Conservation (phyloP, 305 asterid genomes). For the Solanum aculeatissimum region DNA sequence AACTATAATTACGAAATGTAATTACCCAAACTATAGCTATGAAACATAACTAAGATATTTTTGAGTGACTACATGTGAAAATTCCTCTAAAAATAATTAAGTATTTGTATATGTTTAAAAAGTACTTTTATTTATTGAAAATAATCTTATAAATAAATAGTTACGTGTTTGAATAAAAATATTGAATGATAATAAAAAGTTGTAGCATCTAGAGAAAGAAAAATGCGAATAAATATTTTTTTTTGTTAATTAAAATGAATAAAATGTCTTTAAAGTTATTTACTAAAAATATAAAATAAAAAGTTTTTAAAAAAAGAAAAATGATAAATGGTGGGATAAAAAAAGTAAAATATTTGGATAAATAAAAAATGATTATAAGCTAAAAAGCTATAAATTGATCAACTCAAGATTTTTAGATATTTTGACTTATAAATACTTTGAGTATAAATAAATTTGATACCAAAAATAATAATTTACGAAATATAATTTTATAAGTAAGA, state of each 20-base stretch:
- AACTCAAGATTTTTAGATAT: neutral
- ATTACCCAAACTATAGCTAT: too few species aligned
- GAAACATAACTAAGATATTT: too few species aligned
- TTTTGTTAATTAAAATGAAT: too few species aligned
- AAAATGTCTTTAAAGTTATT: neutral
- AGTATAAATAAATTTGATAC: neutral
- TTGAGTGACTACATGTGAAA: too few species aligned
- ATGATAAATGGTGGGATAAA: neutral
- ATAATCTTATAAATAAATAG: neutral
- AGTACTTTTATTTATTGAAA: neutral
- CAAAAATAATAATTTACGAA: neutral
- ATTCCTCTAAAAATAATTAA: neutral
- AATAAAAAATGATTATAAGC: neutral
- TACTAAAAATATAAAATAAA: neutral
- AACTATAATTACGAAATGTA: too few species aligned
- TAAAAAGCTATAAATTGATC: neutral
- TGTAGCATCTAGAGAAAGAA: neutral
- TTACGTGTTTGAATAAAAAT: neutral
- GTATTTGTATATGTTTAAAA: neutral
- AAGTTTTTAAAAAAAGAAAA: neutral
- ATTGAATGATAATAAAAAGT: neutral
- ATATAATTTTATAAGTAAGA: too few species aligned
- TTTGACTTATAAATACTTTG: neutral
- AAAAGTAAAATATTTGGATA: neutral
- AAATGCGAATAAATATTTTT: too few species aligned